Base-by-base conservation (phyloP, 306 rosid species). In the Luffa acutangula region DNA sequence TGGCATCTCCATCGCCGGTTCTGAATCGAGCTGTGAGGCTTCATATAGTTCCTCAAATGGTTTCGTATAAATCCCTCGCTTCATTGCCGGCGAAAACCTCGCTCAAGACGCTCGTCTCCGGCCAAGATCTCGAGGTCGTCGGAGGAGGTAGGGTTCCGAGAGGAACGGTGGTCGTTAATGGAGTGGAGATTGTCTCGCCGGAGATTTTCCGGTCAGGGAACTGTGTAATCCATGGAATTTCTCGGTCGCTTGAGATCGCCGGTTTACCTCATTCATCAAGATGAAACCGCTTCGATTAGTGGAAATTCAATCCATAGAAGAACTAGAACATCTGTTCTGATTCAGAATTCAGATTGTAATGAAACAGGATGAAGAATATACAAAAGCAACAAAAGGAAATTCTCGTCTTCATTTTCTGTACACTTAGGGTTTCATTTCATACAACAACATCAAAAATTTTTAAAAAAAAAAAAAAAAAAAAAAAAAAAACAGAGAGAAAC, bases 211-310 rank as follows among this genome's bases (percentile, higher is more conserved):
- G 59, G 78, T 94, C 96, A 0, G 83, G 85, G 14, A 90, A 78
- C 25, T 88, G 88, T 54, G 90, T 83, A 0, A 77, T 94, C 78
- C 98, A 92, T 85, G 97, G 96, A 69, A 92, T 92, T 80, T 87
- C 94, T 20, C 78, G 79, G 78, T 88, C 93, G 83, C 84, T 94
- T 20, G 73, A 87, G 60, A 73, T 83, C 79, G 52, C 60, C 3
- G 80, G 82, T 74, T 41, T 64, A 75, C 75, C 81, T 63, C 48
- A 46, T 9, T 53, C 43, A 63, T 81, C 82, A 69, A 43, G 42
- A 51, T 76, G 78, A 72, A 31, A 45, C 60, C 9, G 52, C 43
- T 43, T 45, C 73, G 25, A 78, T 21, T 12, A 42, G 53, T 21
- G 13, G 51, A 57, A 25, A 56, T 39, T 41, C 80, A 58, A 42